Evolutionary conservation across 345 rosid species (phyloP).

Genomic region (Syzygium jambos): DNA sequence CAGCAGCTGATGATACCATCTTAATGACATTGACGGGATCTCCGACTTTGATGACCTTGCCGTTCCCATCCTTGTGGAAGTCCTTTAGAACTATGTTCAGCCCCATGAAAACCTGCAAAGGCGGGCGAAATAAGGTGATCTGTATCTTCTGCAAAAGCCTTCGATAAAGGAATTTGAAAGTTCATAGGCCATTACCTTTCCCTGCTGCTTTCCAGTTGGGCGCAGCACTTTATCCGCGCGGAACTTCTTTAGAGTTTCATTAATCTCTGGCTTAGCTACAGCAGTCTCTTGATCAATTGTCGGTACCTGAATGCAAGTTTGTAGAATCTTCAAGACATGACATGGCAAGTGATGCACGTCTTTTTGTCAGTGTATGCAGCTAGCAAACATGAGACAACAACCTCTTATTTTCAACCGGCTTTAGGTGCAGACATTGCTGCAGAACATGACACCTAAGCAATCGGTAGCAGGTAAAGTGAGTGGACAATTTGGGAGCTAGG

Average conservation of each 20-base stretch:
- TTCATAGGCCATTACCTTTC: conserved; percentile 35
- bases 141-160: background rate
- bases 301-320: conserved; percentile 37
- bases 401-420: background rate
- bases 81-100: conserved; percentile 76
- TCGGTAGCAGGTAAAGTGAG: background rate
- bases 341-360: background rate
- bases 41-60: conserved; percentile 47
- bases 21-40: conserved; percentile 50
- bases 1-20: conserved; percentile 53
- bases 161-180: background rate
- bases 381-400: background rate
- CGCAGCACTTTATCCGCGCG: conserved; percentile 63
- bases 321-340: background rate
- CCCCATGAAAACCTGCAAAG: conserved; percentile 73
- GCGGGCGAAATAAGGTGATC: background rate
- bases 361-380: background rate
- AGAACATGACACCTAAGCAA: background rate
- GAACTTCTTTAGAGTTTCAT: conserved; percentile 43
- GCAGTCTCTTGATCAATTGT: conserved; percentile 67
- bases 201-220: conserved; percentile 54
- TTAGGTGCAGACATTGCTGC: background rate
- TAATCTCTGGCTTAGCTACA: conserved; percentile 53
- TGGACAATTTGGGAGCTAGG: background rate
- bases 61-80: conserved; percentile 11